These are phyloP conservation scores for Cornus suecica DNA, from an alignment of 148 eudicot species.

Conservation along the genomic window DNA sequence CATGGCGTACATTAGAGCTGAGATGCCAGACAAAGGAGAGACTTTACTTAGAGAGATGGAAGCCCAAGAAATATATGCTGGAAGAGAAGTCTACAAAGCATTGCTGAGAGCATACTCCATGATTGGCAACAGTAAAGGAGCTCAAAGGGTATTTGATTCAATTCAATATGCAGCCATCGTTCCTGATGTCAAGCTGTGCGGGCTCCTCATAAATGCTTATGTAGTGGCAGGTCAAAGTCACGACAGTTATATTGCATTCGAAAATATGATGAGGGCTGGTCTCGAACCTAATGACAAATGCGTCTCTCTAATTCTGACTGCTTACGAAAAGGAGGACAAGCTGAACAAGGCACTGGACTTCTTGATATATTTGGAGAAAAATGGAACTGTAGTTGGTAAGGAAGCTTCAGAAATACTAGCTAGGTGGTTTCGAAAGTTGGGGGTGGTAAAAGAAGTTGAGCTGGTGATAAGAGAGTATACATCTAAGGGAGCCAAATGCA, in stretches of 20 bases:
- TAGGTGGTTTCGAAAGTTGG: conserved; percentile 70
- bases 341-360: conserved; percentile 66
- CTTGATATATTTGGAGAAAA: conserved; percentile 58
- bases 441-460: conserved; percentile 82
- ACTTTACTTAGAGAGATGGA: conserved; percentile 71
- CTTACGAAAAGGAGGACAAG: conserved; percentile 64
- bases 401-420: conserved; percentile 68
- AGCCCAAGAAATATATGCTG: conserved; percentile 51
- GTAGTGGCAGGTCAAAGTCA: conserved; percentile 49
- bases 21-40: conserved; percentile 58
- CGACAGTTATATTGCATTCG: conserved; percentile 63
- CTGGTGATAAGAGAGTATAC: conserved; percentile 59
- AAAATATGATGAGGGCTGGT: conserved; percentile 64
- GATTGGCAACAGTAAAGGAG: conserved; percentile 68
- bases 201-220: conserved; percentile 82
- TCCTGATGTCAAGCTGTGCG: conserved; percentile 75
- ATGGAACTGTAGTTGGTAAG: conserved; percentile 59
- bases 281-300: conserved; percentile 76
- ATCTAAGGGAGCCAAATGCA: conserved; percentile 15
- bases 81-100: conserved; percentile 84
- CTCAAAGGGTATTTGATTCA: conserved; percentile 78
- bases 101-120: conserved; percentile 84
- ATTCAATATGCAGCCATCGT: conserved; percentile 68
- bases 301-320: conserved; percentile 61
- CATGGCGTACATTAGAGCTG: conserved; percentile 84